phyloP scores from a whole-genome alignment of 805 yeast species.

The Candida andamanensis region DNA sequence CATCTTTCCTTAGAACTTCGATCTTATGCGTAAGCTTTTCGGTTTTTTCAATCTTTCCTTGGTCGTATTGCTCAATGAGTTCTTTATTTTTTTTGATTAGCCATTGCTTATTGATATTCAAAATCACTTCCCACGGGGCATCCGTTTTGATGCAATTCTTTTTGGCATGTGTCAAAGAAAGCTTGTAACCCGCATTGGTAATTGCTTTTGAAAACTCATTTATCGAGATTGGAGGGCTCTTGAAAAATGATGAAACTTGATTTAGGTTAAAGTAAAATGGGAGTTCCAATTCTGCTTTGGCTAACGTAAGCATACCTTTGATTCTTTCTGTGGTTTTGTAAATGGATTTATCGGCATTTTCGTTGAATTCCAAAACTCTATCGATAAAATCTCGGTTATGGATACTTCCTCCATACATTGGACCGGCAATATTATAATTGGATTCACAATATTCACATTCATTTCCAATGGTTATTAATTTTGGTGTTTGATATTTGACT shows the following conservation, averaged over 20 bases:
- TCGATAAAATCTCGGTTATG: slow-evolving; percentile 68
- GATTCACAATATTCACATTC: slow-evolving; percentile 68
- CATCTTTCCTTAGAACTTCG: slow-evolving; percentile 20
- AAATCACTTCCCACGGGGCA: slow-evolving; percentile 78
- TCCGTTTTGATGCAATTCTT: slow-evolving; percentile 83
- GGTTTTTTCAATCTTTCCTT: slow-evolving; percentile 11
- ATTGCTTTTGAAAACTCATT: slow-evolving; percentile 69
- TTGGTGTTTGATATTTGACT: slow-evolving; percentile 52
- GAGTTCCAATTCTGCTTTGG: slow-evolving; percentile 55
- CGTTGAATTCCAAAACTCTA: slow-evolving; percentile 53
- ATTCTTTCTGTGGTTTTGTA: slow-evolving; percentile 83
- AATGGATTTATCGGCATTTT: slow-evolving; percentile 44
- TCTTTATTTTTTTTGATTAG: slow-evolving; percentile 25
- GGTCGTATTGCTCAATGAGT: slow-evolving; percentile 17
- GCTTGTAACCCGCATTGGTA: slow-evolving; percentile 76
- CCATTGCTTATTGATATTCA: slow-evolving; percentile 71
- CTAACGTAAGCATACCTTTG: slow-evolving; percentile 88
- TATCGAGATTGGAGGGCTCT: slow-evolving; percentile 79
- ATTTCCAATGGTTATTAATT: slow-evolving; percentile 41
- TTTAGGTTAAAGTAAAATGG: slow-evolving; percentile 87
- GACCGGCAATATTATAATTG: slow-evolving; percentile 81
- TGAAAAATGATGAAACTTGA: slow-evolving; percentile 66
- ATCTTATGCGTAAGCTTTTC: slow-evolving; percentile 12
- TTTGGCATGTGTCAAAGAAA: slow-evolving; percentile 85
- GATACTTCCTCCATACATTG: slow-evolving; percentile 87